phyloP scores from a whole-genome alignment of 2,329 filamentous ascomycete genomes.

The Exophiala mesophila region DNA sequence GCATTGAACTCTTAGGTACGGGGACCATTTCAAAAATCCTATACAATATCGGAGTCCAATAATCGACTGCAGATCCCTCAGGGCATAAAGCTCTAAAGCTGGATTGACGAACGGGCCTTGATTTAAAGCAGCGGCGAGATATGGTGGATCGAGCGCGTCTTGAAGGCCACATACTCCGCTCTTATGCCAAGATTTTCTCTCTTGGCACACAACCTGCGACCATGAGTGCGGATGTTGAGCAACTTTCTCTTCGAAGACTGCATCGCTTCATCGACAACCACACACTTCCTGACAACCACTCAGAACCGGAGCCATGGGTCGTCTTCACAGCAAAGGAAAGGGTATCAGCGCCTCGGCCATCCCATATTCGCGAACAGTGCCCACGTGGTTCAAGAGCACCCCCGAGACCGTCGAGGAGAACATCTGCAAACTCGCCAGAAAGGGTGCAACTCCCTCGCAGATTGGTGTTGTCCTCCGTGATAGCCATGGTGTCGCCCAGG shows the following conservation, averaged over 20 bases:
- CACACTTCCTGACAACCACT: slow-evolving; percentile 11
- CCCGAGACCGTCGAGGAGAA: slow-evolving; percentile 98
- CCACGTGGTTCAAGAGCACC: slow-evolving; percentile 97
- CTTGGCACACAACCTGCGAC: slow-evolving; percentile 4
- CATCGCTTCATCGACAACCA: slow-evolving; percentile 4
- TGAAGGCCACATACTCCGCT: too few relatives aligned
- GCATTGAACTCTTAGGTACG: too few relatives aligned
- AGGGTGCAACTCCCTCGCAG: slow-evolving; percentile 97
- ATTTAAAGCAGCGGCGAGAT: too few relatives aligned
- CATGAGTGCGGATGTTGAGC: neutral
- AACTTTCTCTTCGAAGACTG: neutral
- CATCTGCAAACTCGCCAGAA: slow-evolving; percentile 98
- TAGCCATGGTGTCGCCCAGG: slow-evolving; percentile 95
- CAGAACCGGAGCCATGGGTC: slow-evolving; percentile 62
- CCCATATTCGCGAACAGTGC: slow-evolving; percentile 90
- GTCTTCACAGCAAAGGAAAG: slow-evolving; percentile 99
- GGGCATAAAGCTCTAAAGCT: neutral
- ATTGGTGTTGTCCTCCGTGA: slow-evolving; percentile 99
- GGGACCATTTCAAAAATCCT: too few relatives aligned
- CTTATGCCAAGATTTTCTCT: slow-evolving; percentile 1
- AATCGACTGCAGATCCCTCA: too few relatives aligned
- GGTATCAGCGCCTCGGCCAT: slow-evolving; percentile 93
- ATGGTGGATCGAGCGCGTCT: too few relatives aligned
- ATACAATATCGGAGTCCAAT: too few relatives aligned
- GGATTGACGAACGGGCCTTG: too few relatives aligned